Conservation (phyloP, 2,329 filamentous ascomycete species). For the Blastomyces emzantsi region DNA sequence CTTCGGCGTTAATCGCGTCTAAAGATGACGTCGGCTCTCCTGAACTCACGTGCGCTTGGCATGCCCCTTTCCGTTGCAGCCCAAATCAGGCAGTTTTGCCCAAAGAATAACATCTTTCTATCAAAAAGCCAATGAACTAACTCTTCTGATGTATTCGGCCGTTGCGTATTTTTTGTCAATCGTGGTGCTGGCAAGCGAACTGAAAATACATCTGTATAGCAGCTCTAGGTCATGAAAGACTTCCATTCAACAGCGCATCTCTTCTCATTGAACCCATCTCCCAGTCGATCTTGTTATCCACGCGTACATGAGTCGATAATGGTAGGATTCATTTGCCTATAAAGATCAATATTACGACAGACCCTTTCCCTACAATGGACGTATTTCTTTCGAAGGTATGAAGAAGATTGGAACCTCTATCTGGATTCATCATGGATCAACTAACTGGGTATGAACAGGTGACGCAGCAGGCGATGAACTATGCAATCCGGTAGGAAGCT, state of each 20-base stretch:
- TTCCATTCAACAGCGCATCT: no score
- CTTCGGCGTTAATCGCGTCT: neutral
- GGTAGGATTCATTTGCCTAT: neutral
- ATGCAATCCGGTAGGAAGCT: conserved; percentile 59
- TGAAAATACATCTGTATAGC: neutral
- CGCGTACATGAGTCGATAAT: neutral
- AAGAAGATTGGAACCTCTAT: neutral
- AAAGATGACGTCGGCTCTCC: neutral
- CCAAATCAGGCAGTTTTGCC: neutral
- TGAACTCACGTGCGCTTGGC: neutral
- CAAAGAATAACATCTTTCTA: neutral
- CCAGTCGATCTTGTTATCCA: neutral
- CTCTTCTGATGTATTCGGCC: neutral
- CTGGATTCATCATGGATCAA: neutral
- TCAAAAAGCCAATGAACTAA: no score
- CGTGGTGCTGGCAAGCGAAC: neutral
- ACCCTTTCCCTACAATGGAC: conserved; percentile 54
- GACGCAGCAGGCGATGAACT: conserved; percentile 77
- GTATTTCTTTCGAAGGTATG: conserved; percentile 52
- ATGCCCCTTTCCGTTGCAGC: neutral
- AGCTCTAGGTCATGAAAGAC: neutral
- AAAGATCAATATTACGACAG: neutral
- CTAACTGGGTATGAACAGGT: conserved; percentile 34
- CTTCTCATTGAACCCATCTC: neutral
- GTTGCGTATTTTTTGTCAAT: neutral